A percentile compares a stretch with the other conserved stretches of the same genome.
Conservation (phyloP, 768 basidiomycete genomes). For the Neoboletus brunneissimus region DNA sequence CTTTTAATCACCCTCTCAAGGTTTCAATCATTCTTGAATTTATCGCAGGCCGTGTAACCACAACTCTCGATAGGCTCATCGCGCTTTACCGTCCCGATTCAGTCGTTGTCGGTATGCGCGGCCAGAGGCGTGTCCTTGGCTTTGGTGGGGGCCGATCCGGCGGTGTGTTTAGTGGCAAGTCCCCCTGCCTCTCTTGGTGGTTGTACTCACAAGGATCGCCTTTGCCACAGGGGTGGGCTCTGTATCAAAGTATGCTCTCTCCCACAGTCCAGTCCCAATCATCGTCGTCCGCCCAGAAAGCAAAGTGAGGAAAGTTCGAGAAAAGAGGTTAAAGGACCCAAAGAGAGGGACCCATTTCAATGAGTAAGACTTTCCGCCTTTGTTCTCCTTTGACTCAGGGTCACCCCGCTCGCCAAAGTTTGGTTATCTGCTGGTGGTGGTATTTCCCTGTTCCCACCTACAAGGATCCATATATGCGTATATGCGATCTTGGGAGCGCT, state of each 20-base stretch:
- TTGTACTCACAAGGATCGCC: slow-evolving; percentile 9
- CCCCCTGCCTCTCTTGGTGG: background rate
- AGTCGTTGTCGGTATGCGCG: slow-evolving; percentile 89
- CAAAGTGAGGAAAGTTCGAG: slow-evolving; percentile 79
- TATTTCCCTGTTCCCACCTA: background rate
- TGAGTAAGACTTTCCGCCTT: slow-evolving; percentile 35
- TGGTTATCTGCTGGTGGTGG: background rate
- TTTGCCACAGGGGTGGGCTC: slow-evolving; percentile 58
- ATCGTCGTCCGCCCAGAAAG: slow-evolving; percentile 92
- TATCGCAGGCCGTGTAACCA: slow-evolving; percentile 86
- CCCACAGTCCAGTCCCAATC: slow-evolving; percentile 92
- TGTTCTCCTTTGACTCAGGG: background rate
- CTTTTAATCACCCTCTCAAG: slow-evolving; percentile 33
- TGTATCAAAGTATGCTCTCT: slow-evolving; percentile 73
- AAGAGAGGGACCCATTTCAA: slow-evolving; percentile 85
- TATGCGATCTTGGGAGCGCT: background rate
- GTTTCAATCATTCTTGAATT: slow-evolving; percentile 92
- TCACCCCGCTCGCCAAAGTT: background rate
- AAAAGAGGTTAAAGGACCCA: slow-evolving; percentile 84
- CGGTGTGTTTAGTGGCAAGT: slow-evolving; percentile 28
- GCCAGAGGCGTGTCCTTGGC: slow-evolving; percentile 53
- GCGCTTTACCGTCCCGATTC: slow-evolving; percentile 90
- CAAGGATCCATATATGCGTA: background rate
- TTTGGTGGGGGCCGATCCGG: slow-evolving; percentile 31
- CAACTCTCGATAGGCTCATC: slow-evolving; percentile 88